Evolutionary conservation across 495 filamentous ascomycete species (phyloP), one percentile per base, ranked within the genome.

Genomic region (Immersiella caudata): DNA sequence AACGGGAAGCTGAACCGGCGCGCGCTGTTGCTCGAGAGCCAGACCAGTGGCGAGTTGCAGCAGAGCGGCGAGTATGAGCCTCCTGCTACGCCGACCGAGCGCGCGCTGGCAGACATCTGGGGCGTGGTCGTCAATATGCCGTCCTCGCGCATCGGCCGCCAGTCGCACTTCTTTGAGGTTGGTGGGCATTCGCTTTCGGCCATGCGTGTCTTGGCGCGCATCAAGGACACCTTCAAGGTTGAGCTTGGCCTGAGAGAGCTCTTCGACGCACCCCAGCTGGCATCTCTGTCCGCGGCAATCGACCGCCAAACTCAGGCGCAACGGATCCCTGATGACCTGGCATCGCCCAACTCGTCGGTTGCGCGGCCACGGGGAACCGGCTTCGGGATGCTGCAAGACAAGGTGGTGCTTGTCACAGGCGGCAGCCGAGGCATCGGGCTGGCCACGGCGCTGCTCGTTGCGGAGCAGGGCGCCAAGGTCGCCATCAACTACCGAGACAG

Each of bases 151-250:
- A 55, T 55, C 52, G 52, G 52, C 9, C 52, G 52, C 20, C 52
- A 55, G 5, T 9, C 52, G 7, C 20, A 55, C 52, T 55, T 55
- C 25, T 55, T 55, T n/a, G 52, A 55, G 24, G 22, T 55, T 26
- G 52, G 52, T n/a, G 52, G 52, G 52, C 52, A 55, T n/a, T 55
- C 52, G n/a, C 52, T 55, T n/a, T 55, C 52, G 24, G 52, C 52
- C 7, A 55, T 55, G 52, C 52, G 52, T 6, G 52, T 55, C 21
- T 26, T 55, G 24, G 52, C 52, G 21, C 52, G 52, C 16, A 22
- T 55, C 52, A 55, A 55, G n/a, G 52, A 55, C 52, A 55, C 16
- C 9, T 55, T 55, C 52, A 6, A n/a, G 9, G 52, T 55, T 22
- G 52, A 55, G 24, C 52, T 55, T 2, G 21, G 21, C 14, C 52